Evolutionary conservation across 768 basidiomycete genomes (phyloP).

Genomic region (Leccinum arenicola): DNA sequence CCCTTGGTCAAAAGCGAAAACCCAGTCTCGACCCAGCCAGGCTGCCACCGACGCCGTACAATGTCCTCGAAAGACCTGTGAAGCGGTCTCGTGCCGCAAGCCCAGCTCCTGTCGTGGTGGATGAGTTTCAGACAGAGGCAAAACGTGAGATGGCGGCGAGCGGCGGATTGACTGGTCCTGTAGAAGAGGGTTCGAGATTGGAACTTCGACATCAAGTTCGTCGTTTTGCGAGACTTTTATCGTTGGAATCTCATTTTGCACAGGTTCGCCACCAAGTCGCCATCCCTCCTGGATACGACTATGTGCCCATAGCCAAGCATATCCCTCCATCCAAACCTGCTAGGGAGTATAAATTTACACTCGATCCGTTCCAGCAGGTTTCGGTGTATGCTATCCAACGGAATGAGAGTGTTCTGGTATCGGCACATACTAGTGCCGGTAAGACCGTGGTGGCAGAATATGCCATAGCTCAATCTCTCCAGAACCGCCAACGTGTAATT

Average conservation of each 20-base stretch:
- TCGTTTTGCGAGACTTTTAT: background rate
- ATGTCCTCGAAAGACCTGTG: slow-evolving; percentile 32
- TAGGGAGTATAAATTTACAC: slow-evolving; percentile 90
- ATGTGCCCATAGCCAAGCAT: slow-evolving; percentile 87
- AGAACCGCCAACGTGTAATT: slow-evolving; percentile 92
- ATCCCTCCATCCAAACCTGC: slow-evolving; percentile 89
- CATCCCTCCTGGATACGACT: slow-evolving; percentile 88
- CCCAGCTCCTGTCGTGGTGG: slow-evolving; percentile 76
- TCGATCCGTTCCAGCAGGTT: slow-evolving; percentile 97
- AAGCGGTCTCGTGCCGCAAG: slow-evolving; percentile 64
- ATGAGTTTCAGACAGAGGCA: slow-evolving; percentile 93
- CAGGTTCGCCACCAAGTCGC: slow-evolving; percentile 96
- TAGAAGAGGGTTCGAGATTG: slow-evolving; percentile 63
- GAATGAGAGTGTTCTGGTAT: slow-evolving; percentile 96
- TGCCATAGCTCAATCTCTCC: slow-evolving; percentile 95
- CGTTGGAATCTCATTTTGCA: slow-evolving; percentile 5
- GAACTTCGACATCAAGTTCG: slow-evolving; percentile 77
- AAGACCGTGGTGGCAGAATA: slow-evolving; percentile 99
- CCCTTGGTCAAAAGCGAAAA: slow-evolving; percentile 26
- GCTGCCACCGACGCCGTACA: slow-evolving; percentile 14
- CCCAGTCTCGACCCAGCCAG: slow-evolving; percentile 10
- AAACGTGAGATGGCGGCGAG: slow-evolving; percentile 89
- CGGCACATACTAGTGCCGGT: slow-evolving; percentile 97
- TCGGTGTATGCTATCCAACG: slow-evolving; percentile 94
- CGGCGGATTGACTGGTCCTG: slow-evolving; percentile 78